Base-by-base conservation (phyloP, 2,329 filamentous ascomycete genomes). In the Colletotrichum salicis region DNA sequence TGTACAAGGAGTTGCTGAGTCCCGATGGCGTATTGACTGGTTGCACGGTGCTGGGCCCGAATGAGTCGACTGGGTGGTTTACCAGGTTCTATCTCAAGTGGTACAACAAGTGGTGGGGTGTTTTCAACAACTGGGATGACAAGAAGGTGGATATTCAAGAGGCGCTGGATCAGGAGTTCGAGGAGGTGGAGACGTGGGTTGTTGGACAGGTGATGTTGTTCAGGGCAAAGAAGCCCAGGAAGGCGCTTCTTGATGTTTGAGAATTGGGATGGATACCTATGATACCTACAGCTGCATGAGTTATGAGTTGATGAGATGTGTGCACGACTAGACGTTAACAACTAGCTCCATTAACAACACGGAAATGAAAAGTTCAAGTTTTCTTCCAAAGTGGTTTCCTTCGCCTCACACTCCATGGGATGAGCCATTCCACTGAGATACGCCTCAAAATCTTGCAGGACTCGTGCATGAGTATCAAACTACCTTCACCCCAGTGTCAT, bases 91-190 rank as follows among this genome's bases (percentile, higher is more conserved):
- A 78, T 19, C 64, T 73, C 1, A 41, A 37, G 29, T 63, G 56
- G 45, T 84, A 83, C 62, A 84, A 85, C 72, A 64, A 73, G 52
- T 67, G 73, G 33, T 71, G 76, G 10, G 78, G 80, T 2, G 66
- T 84, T 1, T 84, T 86, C 73, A 77, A 79, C 55, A 86, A 85
- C 74, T 80, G 77, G 75, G 76, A 78, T 0, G 84, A 86, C 65
- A 78, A 64, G 5, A 68, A 72, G 37, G 80, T 80, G 63, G 78
- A 76, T 4, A 76, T 84, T 33, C 79, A 80, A 58, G 70, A 74
- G 19, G 81, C 76, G 12, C 74, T 86, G 33, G 71, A 77, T 65
- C 73, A 76, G 51, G 77, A 79, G 52, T 85, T 85, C 64, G 79
- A 78, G 22, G 77, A 80, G 33, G 83, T 85, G 1, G 80, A 84